Evolutionary conservation across 768 basidiomycete genomes (phyloP).

Genomic region (Hysterangium stoloniferum): DNA sequence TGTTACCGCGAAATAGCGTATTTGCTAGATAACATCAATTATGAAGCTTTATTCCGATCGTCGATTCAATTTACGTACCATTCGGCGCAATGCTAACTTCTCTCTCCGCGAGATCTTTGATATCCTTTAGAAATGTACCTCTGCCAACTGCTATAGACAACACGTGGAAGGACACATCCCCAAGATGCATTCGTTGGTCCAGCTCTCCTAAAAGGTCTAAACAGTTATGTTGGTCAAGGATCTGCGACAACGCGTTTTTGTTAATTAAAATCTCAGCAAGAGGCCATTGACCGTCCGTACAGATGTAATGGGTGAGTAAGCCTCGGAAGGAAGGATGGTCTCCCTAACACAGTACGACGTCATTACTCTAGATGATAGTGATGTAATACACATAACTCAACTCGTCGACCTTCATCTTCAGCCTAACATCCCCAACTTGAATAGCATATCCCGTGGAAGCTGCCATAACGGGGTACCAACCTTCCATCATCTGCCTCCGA

Average conservation of each 20-base stretch:
- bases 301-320: slow-evolving; percentile 44
- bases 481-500: slow-evolving; percentile 67
- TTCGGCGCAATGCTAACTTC: slow-evolving; percentile 64
- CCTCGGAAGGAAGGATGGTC: slow-evolving; percentile 62
- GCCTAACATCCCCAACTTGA: slow-evolving; percentile 67
- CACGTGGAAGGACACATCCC: slow-evolving; percentile 50
- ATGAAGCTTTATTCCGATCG: background rate
- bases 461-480: slow-evolving; percentile 75
- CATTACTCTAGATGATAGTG: background rate
- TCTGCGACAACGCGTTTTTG: slow-evolving; percentile 30
- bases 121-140: slow-evolving; percentile 55
- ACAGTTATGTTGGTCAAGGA: slow-evolving; percentile 51
- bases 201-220: slow-evolving; percentile 72
- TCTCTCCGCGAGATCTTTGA: slow-evolving; percentile 58
- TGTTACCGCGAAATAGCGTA: slow-evolving; percentile 62
- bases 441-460: slow-evolving; percentile 41
- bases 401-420: slow-evolving; percentile 74
- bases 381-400: slow-evolving; percentile 29
- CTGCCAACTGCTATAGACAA: slow-evolving; percentile 65
- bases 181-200: slow-evolving; percentile 58
- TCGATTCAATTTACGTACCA: slow-evolving; percentile 37
- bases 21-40: slow-evolving; percentile 39
- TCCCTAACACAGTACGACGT: slow-evolving; percentile 39
- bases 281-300: background rate
- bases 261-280: background rate